Base-by-base conservation (phyloP, 805 yeast genomes). In the Metschnikowia amazonensis region DNA sequence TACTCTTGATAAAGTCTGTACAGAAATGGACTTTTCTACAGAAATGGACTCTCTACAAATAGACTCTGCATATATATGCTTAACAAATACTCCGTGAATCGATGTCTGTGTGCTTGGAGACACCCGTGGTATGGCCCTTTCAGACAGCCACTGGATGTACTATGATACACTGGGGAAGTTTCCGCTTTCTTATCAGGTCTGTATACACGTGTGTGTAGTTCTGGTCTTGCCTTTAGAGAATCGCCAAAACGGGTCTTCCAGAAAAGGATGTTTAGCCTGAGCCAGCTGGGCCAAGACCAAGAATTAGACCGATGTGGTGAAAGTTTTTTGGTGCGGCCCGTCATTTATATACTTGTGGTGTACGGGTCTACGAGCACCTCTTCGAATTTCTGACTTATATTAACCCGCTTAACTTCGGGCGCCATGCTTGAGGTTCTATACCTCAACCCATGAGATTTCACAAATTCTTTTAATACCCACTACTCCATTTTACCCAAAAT, bases 21-120 rank as follows among this genome's bases (percentile, higher is more conserved):
- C n/a, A n/a, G n/a, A n/a, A n/a, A n/a, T n/a, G n/a, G n/a, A n/a
- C n/a, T n/a, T n/a, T n/a, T n/a, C n/a, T n/a, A n/a, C n/a, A n/a
- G n/a, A n/a, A n/a, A n/a, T n/a, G n/a, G n/a, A n/a, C n/a, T n/a
- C n/a, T n/a, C n/a, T n/a, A n/a, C n/a, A n/a, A n/a, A n/a, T n/a
- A n/a, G n/a, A n/a, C n/a, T n/a, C n/a, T n/a, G n/a, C n/a, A n/a
- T n/a, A n/a, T n/a, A n/a, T n/a, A n/a, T n/a, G n/a, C n/a, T n/a
- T n/a, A n/a, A n/a, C n/a, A n/a, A n/a, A n/a, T n/a, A n/a, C n/a
- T n/a, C n/a, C n/a, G n/a, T n/a, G n/a, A n/a, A n/a, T n/a, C n/a
- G n/a, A 59, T 71, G 75, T 71, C 49, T 62, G 76, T 71, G 74
- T 60, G 67, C 72, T 68, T 70, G 76, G 76, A 71, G 76, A 71